Percentiles rank a stretch among this genome's conserved stretches.
Evolutionary conservation across 495 filamentous ascomycete species (phyloP).

Genomic region (Lepraria neglecta): DNA sequence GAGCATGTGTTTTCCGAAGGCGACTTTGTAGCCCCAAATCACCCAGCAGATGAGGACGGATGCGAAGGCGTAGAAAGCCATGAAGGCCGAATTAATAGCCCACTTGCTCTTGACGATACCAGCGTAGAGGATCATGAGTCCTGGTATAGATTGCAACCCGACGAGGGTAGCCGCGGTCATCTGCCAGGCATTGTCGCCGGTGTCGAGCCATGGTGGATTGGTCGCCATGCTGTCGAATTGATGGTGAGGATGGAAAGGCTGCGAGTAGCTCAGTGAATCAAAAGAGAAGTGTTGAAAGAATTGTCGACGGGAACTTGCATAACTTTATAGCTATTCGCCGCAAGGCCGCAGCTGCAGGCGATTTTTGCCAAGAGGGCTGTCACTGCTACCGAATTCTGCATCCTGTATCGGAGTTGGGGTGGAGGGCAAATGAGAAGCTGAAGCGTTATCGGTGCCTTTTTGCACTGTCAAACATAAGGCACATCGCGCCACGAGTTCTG

Average conservation of each 20-base stretch:
- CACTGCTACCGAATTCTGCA: not conserved
- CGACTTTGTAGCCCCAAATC: constrained; percentile 50
- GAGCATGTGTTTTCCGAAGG: constrained; percentile 46
- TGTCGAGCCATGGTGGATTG: constrained; percentile 40
- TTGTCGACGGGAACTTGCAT: not conserved
- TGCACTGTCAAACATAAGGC: constrained; percentile 9
- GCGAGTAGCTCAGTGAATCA: not conserved
- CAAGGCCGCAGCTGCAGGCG: not conserved
- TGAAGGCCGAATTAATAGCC: constrained; percentile 52
- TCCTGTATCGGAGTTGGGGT: not conserved
- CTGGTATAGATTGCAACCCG: constrained; percentile 47
- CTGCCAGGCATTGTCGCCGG: constrained; percentile 53
- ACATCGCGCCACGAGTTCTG: not conserved
- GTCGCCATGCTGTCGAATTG: constrained; percentile 21
- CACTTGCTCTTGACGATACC: constrained; percentile 53
- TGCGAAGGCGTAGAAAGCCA: constrained; percentile 53
- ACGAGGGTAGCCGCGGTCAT: constrained; percentile 50
- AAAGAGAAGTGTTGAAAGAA: not conserved
- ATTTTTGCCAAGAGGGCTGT: not conserved
- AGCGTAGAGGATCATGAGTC: constrained; percentile 51
- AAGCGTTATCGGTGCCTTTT: constrained; percentile 13
- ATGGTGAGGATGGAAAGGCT: not conserved
- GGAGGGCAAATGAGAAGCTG: constrained; percentile 17
- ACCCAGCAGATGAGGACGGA: constrained; percentile 51
- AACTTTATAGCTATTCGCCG: constrained; percentile 8